Conservation (phyloP, 768 basidiomycete genomes). For the Lactarius sp. region DNA sequence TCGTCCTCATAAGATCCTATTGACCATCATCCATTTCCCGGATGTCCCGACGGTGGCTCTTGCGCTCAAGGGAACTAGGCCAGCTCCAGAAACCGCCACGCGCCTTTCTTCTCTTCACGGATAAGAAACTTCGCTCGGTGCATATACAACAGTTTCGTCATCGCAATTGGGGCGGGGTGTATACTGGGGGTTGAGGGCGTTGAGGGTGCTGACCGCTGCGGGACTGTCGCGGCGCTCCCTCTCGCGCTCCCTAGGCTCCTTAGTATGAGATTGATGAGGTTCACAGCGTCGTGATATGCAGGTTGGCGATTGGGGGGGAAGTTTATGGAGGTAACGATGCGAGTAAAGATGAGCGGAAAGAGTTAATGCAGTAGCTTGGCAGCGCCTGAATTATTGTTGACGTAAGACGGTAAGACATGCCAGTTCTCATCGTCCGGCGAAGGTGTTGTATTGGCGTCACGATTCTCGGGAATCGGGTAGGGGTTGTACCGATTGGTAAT, state of each 20-base stretch:
- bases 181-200: conserved; percentile 54
- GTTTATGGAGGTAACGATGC: conserved; percentile 43
- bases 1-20: conserved; percentile 61
- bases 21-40: conserved; percentile 39
- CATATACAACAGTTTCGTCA: conserved; percentile 30
- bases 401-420: conserved; percentile 36
- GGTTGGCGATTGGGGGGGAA: conserved; percentile 36
- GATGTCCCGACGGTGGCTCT: conserved; percentile 38
- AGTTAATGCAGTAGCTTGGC: conserved; percentile 27
- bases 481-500: conserved; percentile 4
- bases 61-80: conserved; percentile 29
- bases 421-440: conserved; percentile 42
- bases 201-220: conserved; percentile 51
- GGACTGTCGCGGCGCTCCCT: conserved; percentile 27
- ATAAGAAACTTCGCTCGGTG: conserved; percentile 25
- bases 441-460: conserved; percentile 26
- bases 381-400: conserved; percentile 16
- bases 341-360: conserved; percentile 48
- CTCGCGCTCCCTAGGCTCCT: conserved; percentile 29
- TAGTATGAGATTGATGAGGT: conserved; percentile 28
- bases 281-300: conserved; percentile 8
- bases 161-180: conserved; percentile 31
- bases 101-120: conserved; percentile 39
- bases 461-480: conserved; percentile 13
- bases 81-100: conserved; percentile 54